phyloP scores from a whole-genome alignment of 306 rosid genomes.

The Medicago ruthenica region DNA sequence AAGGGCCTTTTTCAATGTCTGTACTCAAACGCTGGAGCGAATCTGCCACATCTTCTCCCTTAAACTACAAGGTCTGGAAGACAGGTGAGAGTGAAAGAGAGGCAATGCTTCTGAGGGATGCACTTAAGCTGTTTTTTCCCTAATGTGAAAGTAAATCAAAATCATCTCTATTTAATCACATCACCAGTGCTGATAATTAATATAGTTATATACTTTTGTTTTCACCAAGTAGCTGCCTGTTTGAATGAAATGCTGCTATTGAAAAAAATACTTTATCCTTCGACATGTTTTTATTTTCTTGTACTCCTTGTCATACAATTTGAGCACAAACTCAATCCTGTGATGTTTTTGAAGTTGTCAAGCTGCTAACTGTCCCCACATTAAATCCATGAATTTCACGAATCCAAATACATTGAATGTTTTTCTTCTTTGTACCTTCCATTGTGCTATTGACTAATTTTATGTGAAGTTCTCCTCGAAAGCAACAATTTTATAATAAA shows the following conservation, averaged over 20 bases:
- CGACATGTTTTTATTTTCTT: not conserved
- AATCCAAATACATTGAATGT: too few relatives aligned
- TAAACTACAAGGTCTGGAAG: constrained; percentile 70
- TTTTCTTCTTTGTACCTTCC: too few relatives aligned
- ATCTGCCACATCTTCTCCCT: constrained; percentile 19
- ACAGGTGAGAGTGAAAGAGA: constrained; percentile 60
- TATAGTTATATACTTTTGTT: not conserved
- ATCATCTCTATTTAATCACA: constrained; percentile 1
- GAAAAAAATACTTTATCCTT: not conserved
- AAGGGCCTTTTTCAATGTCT: constrained; percentile 60
- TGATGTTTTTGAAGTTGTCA: not conserved
- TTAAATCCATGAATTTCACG: too few relatives aligned
- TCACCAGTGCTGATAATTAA: not conserved
- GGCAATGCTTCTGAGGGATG: constrained; percentile 60
- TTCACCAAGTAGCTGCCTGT: constrained; percentile 18
- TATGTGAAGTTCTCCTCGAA: too few relatives aligned
- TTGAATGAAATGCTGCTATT: constrained; percentile 11
- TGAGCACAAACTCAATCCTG: not conserved
- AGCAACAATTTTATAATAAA: too few relatives aligned
- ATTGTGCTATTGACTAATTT: too few relatives aligned
- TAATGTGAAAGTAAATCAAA: constrained; percentile 8
- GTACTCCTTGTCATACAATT: not conserved
- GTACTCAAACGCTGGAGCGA: constrained; percentile 61
- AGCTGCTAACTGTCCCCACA: not conserved
- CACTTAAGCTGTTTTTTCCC: constrained; percentile 46